These are phyloP conservation scores for Metschnikowia chrysomelidarum DNA, from an alignment of 805 yeast genomes.

Conservation along the genomic window DNA sequence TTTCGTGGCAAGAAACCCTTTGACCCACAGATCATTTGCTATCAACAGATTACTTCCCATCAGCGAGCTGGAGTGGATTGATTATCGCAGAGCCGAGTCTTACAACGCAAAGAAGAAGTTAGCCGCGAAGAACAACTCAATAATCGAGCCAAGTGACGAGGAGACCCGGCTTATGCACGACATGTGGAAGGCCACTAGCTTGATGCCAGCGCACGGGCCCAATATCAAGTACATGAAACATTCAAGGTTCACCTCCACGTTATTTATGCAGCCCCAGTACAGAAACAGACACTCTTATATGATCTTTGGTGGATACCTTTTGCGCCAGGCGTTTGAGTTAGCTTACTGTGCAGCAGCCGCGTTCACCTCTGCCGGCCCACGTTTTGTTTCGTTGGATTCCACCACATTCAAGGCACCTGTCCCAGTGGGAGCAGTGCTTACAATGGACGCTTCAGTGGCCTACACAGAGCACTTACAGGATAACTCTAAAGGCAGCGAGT, in stretches of 20 bases:
- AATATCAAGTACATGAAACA: constrained; percentile 62
- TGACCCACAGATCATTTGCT: constrained; percentile 85
- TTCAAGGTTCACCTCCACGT: constrained; percentile 68
- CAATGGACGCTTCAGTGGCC: constrained; percentile 76
- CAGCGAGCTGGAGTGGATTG: constrained; percentile 73
- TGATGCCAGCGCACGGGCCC: constrained; percentile 4
- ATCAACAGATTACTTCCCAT: constrained; percentile 78
- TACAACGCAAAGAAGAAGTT: constrained; percentile 84
- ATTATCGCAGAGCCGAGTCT: constrained; percentile 84
- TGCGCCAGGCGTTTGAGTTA: constrained; percentile 89
- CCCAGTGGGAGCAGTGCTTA: constrained; percentile 89
- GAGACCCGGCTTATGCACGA: constrained; percentile 76
- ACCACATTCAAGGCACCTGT: constrained; percentile 93
- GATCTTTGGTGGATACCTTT: constrained; percentile 92
- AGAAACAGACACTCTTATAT: constrained; percentile 91
- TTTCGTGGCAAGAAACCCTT: constrained; percentile 92
- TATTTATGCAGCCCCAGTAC: constrained; percentile 95
- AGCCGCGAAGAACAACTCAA: constrained; percentile 61
- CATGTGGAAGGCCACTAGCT: constrained; percentile 54
- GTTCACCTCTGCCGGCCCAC: constrained; percentile 78
- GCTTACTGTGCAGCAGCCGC: constrained; percentile 94
- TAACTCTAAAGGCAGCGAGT: constrained; percentile 21
- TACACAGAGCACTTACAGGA: constrained; percentile 79
- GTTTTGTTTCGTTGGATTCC: constrained; percentile 86
- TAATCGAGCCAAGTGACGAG: constrained; percentile 61